Percentiles rank a stretch among this genome's conserved stretches.
Evolutionary conservation across 148 eudicot genomes (phyloP).

Genomic region (Rhododendron griersonianum): DNA sequence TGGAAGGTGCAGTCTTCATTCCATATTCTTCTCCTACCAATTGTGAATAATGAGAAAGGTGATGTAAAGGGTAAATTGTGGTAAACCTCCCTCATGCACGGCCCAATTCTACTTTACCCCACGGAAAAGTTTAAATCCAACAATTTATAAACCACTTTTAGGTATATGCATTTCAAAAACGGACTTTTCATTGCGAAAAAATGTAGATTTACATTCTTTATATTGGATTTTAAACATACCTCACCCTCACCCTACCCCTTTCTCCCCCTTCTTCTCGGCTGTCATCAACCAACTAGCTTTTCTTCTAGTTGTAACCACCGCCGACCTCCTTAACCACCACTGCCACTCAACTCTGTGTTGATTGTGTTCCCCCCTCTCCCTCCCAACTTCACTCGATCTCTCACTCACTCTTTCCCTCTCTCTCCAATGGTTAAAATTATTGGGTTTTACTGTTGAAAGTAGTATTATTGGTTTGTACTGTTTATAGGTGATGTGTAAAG

Average conservation of each 20-base stretch:
- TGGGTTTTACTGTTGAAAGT: no score
- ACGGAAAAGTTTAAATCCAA: background rate
- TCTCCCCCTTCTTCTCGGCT: no score
- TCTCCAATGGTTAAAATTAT: background rate
- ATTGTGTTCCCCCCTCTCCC: background rate
- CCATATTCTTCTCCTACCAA: background rate
- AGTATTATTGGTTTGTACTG: no score
- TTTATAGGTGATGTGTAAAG: no score
- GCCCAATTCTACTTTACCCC: background rate
- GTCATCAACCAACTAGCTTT: background rate
- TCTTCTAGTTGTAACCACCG: background rate
- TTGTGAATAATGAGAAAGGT: background rate
- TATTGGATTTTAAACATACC: background rate
- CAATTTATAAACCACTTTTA: background rate
- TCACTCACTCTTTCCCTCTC: background rate
- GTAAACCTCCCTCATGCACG: background rate
- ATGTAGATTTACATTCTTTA: background rate
- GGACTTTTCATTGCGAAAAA: background rate
- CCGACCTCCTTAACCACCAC: background rate
- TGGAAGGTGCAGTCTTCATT: background rate
- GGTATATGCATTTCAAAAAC: background rate
- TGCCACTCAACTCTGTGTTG: background rate
- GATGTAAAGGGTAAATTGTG: background rate
- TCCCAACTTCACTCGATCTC: background rate
- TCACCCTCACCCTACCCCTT: background rate